Conservation (phyloP, 257 asterid species). For the Gentiana macrophylla region DNA sequence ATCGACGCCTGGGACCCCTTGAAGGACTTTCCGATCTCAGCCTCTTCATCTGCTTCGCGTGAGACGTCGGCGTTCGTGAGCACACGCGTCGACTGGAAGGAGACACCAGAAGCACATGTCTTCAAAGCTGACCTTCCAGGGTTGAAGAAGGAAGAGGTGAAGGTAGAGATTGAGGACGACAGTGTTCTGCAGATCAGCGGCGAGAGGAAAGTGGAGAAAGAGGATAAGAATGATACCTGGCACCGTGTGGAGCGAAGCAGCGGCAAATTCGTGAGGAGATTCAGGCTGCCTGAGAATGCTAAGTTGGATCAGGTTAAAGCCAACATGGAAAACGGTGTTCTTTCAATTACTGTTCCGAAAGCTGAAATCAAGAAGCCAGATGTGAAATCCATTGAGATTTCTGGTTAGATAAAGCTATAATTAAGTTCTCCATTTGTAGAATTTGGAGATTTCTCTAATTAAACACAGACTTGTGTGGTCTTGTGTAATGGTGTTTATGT, state of each 20-base stretch:
- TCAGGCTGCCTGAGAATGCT: slow-evolving; percentile 2
- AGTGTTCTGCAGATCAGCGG: background rate
- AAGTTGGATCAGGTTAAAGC: slow-evolving; percentile 1
- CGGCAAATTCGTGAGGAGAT: slow-evolving; percentile 2
- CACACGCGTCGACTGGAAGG: no score
- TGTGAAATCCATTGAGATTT: background rate
- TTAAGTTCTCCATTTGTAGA: no score
- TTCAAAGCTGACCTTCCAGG: no score
- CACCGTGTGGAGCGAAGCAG: slow-evolving; percentile 1
- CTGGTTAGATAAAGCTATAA: no score
- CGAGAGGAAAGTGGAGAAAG: slow-evolving; percentile 1
- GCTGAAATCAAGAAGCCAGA: slow-evolving; percentile 4
- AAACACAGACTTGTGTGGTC: no score
- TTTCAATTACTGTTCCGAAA: background rate
- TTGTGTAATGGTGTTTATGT: no score
- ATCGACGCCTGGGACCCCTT: slow-evolving; percentile 1
- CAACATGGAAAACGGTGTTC: background rate
- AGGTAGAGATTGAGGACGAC: slow-evolving; percentile 1
- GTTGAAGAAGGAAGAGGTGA: no score
- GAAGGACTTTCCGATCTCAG: slow-evolving; percentile 1
- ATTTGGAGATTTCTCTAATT: no score
- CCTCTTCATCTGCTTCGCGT: background rate
- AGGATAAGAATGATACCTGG: slow-evolving; percentile 2
- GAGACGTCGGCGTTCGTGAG: no score
- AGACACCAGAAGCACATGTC: no score